Conservation (phyloP, 1,284 basidiomycete species). For the Takashimella koratensis region DNA sequence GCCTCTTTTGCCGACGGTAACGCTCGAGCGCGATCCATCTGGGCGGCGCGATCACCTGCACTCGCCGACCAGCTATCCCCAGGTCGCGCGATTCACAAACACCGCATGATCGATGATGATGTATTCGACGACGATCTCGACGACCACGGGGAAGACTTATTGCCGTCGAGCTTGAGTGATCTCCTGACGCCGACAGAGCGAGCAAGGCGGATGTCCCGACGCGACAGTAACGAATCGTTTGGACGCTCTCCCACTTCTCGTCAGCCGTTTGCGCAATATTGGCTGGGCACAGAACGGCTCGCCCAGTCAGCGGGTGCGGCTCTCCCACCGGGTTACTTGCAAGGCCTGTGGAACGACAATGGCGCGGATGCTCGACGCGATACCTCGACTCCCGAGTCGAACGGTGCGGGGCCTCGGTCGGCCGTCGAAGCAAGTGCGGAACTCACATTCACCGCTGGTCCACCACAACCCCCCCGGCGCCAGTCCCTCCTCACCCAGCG, state of each 20-base stretch:
- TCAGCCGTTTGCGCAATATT: slow-evolving; percentile 18
- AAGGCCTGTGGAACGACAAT: slow-evolving; percentile 43
- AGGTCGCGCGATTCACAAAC: not conserved
- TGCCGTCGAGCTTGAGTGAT: slow-evolving; percentile 81
- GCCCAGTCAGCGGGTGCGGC: slow-evolving; percentile 47
- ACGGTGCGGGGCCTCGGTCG: not conserved
- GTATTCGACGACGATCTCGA: slow-evolving; percentile 32
- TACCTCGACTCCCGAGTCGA: not conserved
- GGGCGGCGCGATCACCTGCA: slow-evolving; percentile 24
- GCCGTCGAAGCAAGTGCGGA: slow-evolving; percentile 7
- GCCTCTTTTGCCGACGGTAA: slow-evolving; percentile 40
- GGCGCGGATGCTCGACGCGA: slow-evolving; percentile 36
- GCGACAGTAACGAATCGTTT: slow-evolving; percentile 40
- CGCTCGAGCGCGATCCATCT: slow-evolving; percentile 32
- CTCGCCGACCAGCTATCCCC: no score
- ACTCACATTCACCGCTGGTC: slow-evolving; percentile 28
- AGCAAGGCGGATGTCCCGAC: slow-evolving; percentile 68
- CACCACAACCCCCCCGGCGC: slow-evolving; percentile 21
- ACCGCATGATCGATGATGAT: slow-evolving; percentile 20
- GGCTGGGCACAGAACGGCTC: slow-evolving; percentile 27
- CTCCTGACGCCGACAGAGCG: slow-evolving; percentile 79
- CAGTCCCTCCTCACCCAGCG: slow-evolving; percentile 36
- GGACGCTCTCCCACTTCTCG: slow-evolving; percentile 24
- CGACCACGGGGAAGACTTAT: slow-evolving; percentile 77
- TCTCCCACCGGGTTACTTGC: slow-evolving; percentile 37